These are phyloP conservation scores for Adansonia madagascariensis DNA, from an alignment of 441 rosid genomes.

Conservation along the genomic window DNA sequence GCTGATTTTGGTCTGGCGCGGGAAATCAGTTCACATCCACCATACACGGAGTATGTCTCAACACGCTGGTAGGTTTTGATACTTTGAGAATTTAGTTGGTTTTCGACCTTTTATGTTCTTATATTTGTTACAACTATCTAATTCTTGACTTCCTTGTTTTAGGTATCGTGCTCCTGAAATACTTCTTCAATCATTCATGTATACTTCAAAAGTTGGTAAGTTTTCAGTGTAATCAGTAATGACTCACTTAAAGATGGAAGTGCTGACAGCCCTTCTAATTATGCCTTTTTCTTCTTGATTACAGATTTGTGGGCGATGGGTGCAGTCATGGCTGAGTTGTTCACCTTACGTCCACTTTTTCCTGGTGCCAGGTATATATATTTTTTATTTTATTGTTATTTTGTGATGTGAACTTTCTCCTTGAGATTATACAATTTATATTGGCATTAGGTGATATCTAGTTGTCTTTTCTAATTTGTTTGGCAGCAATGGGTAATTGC, in stretches of 20 bases:
- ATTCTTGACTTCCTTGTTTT: background rate
- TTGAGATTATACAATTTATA: background rate
- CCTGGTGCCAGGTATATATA: constrained; percentile 80
- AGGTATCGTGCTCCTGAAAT: constrained; percentile 99
- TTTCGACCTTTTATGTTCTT: background rate
- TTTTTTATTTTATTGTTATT: constrained; percentile 12
- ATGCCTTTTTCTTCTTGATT: background rate
- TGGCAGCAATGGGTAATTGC: background rate
- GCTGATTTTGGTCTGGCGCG: constrained; percentile 99
- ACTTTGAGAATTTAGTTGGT: background rate
- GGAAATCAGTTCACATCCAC: constrained; percentile 80
- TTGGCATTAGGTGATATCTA: background rate
- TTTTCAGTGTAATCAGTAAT: constrained; percentile 20
- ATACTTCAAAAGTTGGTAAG: constrained; percentile 87
- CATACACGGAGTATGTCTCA: constrained; percentile 89
- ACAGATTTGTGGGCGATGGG: constrained; percentile 99
- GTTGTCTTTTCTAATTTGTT: background rate
- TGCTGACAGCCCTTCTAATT: background rate
- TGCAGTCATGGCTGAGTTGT: constrained; percentile 88
- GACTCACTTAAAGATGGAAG: background rate
- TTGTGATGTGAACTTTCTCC: background rate
- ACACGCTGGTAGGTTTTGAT: constrained; percentile 79
- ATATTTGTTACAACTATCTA: background rate
- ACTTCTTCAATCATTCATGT: constrained; percentile 77
- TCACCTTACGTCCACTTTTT: constrained; percentile 83